Evolutionary conservation across 2,329 filamentous ascomycete genomes (phyloP), one percentile per base, ranked within the genome.

Genomic region (Talaromyces rugulosus): DNA sequence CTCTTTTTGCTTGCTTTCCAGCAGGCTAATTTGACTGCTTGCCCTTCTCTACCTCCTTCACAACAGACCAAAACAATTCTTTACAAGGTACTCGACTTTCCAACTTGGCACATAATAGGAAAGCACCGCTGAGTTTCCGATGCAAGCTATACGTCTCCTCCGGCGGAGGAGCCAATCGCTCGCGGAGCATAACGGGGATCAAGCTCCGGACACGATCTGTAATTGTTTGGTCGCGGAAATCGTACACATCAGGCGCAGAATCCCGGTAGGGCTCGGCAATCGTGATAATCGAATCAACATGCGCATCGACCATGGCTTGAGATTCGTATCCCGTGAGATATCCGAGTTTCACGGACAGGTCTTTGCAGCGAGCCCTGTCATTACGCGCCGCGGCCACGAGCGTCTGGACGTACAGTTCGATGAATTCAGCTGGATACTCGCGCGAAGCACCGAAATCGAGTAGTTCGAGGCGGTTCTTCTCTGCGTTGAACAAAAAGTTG

Each of bases 131-230:
- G 60, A 99, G 79, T 80, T 99, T 99, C 64, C 95, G 86, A 77
- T 99, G 95, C 70, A 99, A 78, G 73, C 89, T 94, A 73, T 99
- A 99, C 58, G 95, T 99, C 82, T 99, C 95, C 78, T 99, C 96
- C 0, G 95, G 95, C 28, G 96, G 95, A 28, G 95, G 94, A 16
- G 91, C 87, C 23, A 99, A 79, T 40, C 95, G 81, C 80, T 99
- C 95, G 61, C 86, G 85, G 54, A 99, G 83, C 95, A 99, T 99
- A 59, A 96, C 81, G 16, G 95, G 95, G 67, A 99, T 98, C 59
- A 96, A 83, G 3, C 82, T 85, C 70, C 93, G 88, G 62, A 99
- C 94, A 52, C 96, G 85, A 71, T 98, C 93, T 0, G 95, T 99
- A 68, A 99, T 98, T 1, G 94, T 99, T 81, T 99, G 95, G 71